phyloP scores from a whole-genome alignment of 192 early-diverging fungal species.

The Coemansia sp. region DNA sequence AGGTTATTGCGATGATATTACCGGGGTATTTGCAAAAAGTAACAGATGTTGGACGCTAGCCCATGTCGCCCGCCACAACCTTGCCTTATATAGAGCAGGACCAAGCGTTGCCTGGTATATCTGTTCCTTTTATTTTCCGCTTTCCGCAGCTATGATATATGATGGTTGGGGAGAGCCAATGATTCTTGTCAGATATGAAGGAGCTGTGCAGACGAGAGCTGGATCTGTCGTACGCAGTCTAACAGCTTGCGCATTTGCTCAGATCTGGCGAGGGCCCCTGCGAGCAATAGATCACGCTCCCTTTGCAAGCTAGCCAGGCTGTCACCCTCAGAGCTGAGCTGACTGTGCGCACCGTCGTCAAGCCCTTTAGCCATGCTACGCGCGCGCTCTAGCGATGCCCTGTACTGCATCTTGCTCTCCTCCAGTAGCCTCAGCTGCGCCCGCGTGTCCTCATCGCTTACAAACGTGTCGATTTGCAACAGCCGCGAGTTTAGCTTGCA shows the following conservation, averaged over 20 bases:
- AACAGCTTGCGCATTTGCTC: slow-evolving; percentile 37
- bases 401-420: slow-evolving; percentile 29
- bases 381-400: slow-evolving; percentile 21
- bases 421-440: slow-evolving; percentile 28
- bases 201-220: slow-evolving; percentile 47
- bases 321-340: not conserved
- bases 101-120: too few species aligned
- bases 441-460: slow-evolving; percentile 8
- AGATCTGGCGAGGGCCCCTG: slow-evolving; percentile 31
- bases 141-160: not conserved
- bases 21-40: not conserved
- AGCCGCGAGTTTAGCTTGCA: slow-evolving; percentile 40
- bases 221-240: slow-evolving; percentile 45
- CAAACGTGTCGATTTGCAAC: slow-evolving; percentile 45
- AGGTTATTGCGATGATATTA: not conserved
- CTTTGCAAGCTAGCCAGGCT: slow-evolving; percentile 12
- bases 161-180: not conserved
- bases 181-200: slow-evolving; percentile 30
- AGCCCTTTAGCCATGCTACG: slow-evolving; percentile 9
- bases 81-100: not conserved
- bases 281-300: slow-evolving; percentile 26
- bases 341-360: not conserved
- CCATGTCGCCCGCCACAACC: not conserved
- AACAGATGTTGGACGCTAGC: not conserved
- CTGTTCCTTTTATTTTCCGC: too few species aligned